Evolutionary conservation across 257 asterid species (phyloP), one percentile per base, ranked within the genome.

Genomic region (Fraxinus cuspidata): DNA sequence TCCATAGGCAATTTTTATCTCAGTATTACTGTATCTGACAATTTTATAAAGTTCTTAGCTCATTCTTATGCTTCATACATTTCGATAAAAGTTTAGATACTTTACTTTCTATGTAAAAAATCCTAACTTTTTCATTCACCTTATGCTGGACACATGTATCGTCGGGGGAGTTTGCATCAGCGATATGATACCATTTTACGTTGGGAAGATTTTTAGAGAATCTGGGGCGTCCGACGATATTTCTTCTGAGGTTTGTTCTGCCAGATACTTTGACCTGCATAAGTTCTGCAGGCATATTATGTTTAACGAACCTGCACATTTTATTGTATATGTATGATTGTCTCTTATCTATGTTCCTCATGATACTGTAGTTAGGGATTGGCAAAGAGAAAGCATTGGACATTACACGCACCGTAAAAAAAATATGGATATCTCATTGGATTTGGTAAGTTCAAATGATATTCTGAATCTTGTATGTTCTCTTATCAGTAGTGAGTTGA

Each of bases 91-190:
- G 73, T 69, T 38, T 37, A 37, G 40, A 37, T 37, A 37, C 18
- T 8, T 8, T 25, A 3, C 63, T 78, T 76, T 73, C 31, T 71
- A 47, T 44, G 77, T 82, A 68, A 38, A 68, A 29, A 38, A 31
- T 79, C 5, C 4, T 10, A 70, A 71, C 69, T 25, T 35, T 40
- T n/a, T 64, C 19, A 6, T 72, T 40, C 19, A 53, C 27, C 78
- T 77, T 73, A 31, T 11, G 6, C 63, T 77, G 81, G 74, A 53
- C 27, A 44, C 32, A 8, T 64, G 49, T 56, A 78, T 72, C 72
- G 23, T 51, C 89, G 92, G 97, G 97, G 98, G 97, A 64, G 96
- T 94, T 78, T 90, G 97, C 81, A 85, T 94, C 77, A 94, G 98
- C 78, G 98, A 94, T 81, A 90, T 94, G 98, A 83, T 94, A 84